Evolutionary conservation across 805 yeast genomes (phyloP), one percentile per base, ranked within the genome.

Genomic region (Saccharomycopsis malanga): DNA sequence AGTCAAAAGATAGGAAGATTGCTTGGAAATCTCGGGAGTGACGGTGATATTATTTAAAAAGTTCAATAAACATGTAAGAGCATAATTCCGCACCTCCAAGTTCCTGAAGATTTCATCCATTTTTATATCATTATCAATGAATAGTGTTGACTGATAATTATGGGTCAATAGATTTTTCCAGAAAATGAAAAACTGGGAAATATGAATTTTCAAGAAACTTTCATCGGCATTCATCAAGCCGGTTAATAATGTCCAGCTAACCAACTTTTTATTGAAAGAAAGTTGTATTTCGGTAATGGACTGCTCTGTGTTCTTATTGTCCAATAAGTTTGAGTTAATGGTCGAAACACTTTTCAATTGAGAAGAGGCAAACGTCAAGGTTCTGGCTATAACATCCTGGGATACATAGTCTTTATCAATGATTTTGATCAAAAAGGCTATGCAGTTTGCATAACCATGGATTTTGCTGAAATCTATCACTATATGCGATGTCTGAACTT

Each of bases 151-250:
- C 12, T 72, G 69, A 45, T 73, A 70, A 2, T 75, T 66, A 39
- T 75, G 76, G 1, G 77, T 72, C 34, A 79, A 56, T 5, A 81
- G 65, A 37, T 74, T 71, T 52, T 79, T 79, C 89, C 89, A 84
- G 48, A 83, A 66, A 7, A 69, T 60, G 39, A 83, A 61, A 42
- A 84, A 67, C 54, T 81, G 87, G 2, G 79, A 71, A 12, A 73
- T 64, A 53, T 81, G 81, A 47, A 77, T 67, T 43, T 70, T 66
- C 32, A 84, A 65, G 47, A 76, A 74, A 21, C 68, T 64, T 14
- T 72, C 71, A 32, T 82, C 83, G 56, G 76, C 74, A 42, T 79
- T 74, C 70, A 83, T 75, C 3, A 83, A 60, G 2, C 91, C 91
- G 50, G 71, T 67, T 20, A 84, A 57, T 21, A 81, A 56, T 14